These are phyloP conservation scores for Pythium myriotylum DNA, from an alignment of 352 stramenopile species.

Conservation along the genomic window DNA sequence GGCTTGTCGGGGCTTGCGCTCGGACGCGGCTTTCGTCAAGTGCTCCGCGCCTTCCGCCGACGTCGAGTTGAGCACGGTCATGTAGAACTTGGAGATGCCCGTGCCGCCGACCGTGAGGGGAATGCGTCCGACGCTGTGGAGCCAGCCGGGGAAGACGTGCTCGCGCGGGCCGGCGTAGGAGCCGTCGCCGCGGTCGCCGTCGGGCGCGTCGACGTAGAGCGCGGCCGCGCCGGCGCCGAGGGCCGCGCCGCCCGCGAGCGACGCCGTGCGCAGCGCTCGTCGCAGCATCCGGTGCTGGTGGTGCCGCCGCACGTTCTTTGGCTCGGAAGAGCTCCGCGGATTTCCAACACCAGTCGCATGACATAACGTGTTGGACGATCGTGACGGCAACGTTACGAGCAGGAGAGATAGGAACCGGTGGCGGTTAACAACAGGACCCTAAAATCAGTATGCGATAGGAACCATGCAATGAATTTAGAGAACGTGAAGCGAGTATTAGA, in stretches of 20 bases:
- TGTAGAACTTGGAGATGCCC: constrained; percentile 55
- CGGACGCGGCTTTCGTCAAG: constrained; percentile 45
- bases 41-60: constrained; percentile 45
- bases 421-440: too few relatives aligned
- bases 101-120: constrained; percentile 58
- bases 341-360: not conserved
- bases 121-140: constrained; percentile 57
- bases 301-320: constrained; percentile 9
- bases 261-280: constrained; percentile 11
- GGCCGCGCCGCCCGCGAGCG: constrained; percentile 15
- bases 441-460: too few relatives aligned
- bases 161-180: constrained; percentile 32
- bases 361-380: not conserved
- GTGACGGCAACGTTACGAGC: not conserved
- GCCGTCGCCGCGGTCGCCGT: constrained; percentile 57
- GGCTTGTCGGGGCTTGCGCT: constrained; percentile 45
- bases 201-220: constrained; percentile 66
- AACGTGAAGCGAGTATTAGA: too few relatives aligned
- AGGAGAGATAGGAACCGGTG: not conserved
- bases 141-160: constrained; percentile 66
- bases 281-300: constrained; percentile 26
- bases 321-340: not conserved
- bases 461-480: too few relatives aligned
- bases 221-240: constrained; percentile 28
- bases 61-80: constrained; percentile 56